Conservation (phyloP, 495 filamentous ascomycete genomes). For the Lepraria neglecta region DNA sequence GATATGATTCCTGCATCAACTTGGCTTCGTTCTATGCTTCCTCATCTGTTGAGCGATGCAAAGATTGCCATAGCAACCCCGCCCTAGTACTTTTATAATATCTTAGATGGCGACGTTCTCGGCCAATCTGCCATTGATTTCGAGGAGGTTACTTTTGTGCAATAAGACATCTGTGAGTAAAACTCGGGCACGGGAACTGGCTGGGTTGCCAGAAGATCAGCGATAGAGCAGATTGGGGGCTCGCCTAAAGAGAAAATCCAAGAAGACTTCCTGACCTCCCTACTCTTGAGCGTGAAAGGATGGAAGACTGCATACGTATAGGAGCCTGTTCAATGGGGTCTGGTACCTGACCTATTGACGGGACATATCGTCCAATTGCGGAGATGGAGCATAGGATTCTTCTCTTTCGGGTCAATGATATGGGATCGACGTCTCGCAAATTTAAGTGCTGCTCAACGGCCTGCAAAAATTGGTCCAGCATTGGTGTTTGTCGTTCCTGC, state of each 20-base stretch:
- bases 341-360: conserved; percentile 45
- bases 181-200: conserved; percentile 44
- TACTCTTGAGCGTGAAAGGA: conserved; percentile 39
- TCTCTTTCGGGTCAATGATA: neutral
- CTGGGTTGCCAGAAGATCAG: conserved; percentile 40
- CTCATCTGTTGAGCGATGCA: conserved; percentile 11
- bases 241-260: conserved; percentile 46
- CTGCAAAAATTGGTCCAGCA: neutral
- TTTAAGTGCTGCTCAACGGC: neutral
- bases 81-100: conserved; percentile 47
- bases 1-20: no score
- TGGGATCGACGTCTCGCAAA: neutral
- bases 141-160: conserved; percentile 35
- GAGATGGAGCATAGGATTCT: conserved; percentile 35
- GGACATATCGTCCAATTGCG: conserved; percentile 47
- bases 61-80: conserved; percentile 32
- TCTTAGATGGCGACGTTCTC: conserved; percentile 44
- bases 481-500: neutral
- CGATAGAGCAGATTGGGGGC: conserved; percentile 42
- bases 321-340: conserved; percentile 48
- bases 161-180: conserved; percentile 27
- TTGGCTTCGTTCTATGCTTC: no score
- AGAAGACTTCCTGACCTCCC: conserved; percentile 47
- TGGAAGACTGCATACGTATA: conserved; percentile 43
- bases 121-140: conserved; percentile 40